Base-by-base conservation (phyloP, 1,284 basidiomycete genomes). In the Rhodotorula sp. region DNA sequence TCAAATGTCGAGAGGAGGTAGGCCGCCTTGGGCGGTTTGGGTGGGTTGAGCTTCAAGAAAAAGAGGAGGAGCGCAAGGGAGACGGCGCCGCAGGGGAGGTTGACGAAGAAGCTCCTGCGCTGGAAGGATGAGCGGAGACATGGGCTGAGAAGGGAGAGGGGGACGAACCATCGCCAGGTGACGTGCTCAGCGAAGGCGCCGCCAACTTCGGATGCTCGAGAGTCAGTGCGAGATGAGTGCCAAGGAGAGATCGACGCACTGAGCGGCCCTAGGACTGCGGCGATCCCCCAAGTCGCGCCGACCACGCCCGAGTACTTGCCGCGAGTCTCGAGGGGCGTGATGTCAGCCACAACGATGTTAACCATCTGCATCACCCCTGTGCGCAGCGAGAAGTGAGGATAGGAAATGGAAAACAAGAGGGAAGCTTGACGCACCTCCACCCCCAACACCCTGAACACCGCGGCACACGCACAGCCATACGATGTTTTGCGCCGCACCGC, bases 401-500 rank as follows among this genome's bases (percentile, higher is more conserved):
- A 50, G 48, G 9, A 27, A 3, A 8, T 27, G 22, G 22, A 25
- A 19, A 19, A 17, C 21, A 4, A 17, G 44, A 8, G 15, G 15
- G 19, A 17, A 39, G 55, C 41, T 58, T n/a, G 21, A 17, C n/a
- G 51, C 62, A 5, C 63, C 57, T 27, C 70, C 71, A 8, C 91
- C 91, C 39, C 91, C 91, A 39, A 92, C 86, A 21, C 91, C 92
- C 80, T 94, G 92, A 1, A 94, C 83, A 2, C 90, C 91, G 76
- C 92, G 86, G 60, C 86, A 87, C 2, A 90, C 84, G 56, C 91
- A 87, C 25, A 94, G 83, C 91, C 84, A 86, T 84, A 83, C 85
- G 86, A 92, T 90, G 70, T 76, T 88, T 79, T 94, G 88, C 0
- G 92, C 91, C 3, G 90, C 89, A 22, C 91, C 92, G 46, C 90